Evolutionary conservation across 2,329 filamentous ascomycete species (phyloP).

Genomic region (Cryphonectria radicalis): DNA sequence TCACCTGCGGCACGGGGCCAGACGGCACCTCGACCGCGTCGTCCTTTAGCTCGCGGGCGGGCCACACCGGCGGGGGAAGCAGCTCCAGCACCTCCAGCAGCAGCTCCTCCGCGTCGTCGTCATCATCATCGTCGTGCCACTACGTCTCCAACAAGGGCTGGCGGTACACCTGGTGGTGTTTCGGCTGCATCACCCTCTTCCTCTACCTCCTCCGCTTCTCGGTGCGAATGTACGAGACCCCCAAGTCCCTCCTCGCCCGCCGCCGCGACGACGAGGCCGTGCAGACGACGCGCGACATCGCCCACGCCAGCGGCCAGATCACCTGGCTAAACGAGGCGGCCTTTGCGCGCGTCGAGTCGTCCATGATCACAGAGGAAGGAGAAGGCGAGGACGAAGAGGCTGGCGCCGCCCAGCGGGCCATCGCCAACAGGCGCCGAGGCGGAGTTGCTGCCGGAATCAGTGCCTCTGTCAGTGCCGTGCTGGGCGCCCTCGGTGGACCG

Average conservation of each 20-base stretch:
- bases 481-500: neutral
- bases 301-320: constrained; percentile 7
- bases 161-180: constrained; percentile 21
- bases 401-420: neutral
- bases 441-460: neutral
- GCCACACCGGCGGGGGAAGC: neutral
- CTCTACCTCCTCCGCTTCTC: constrained; percentile 19
- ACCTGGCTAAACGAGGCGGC: constrained; percentile 20
- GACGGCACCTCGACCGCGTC: constrained; percentile 8
- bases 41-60: neutral
- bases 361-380: constrained; percentile 13
- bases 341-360: constrained; percentile 14
- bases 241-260: constrained; percentile 18
- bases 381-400: neutral
- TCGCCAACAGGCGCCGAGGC: neutral
- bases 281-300: constrained; percentile 14
- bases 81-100: neutral
- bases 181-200: constrained; percentile 21
- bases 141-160: constrained; percentile 21
- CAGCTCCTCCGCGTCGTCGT: neutral
- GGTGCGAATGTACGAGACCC: constrained; percentile 16
- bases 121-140: neutral
- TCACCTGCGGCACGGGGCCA: constrained; percentile 13
- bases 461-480: neutral
- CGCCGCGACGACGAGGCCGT: constrained; percentile 17